Base-by-base conservation (phyloP, 768 basidiomycete species). In the Pisolithus microcarpus region DNA sequence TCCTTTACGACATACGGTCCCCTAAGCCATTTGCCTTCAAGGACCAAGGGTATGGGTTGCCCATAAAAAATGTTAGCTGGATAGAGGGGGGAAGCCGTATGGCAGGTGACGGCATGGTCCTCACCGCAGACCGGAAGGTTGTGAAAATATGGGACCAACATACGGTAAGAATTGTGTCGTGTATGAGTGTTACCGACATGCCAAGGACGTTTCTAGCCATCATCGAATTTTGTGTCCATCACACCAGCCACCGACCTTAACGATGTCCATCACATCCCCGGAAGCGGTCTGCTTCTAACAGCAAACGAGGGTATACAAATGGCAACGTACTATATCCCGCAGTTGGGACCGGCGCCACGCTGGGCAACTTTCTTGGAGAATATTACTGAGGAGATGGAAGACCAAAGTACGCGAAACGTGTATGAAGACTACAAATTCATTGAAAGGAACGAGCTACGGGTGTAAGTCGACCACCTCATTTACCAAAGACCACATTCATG, bases 361-460 rank as follows among this genome's bases (percentile, higher is more conserved):
- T 99, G 96, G 96, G 91, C 91, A 34, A 85, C 85, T 62, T 99
- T 99, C 83, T 81, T 99, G 52, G 96, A 99, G 70, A 91, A 92
- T 60, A 88, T 99, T 63, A 98, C 96, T 0, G 96, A 99, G 67
- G 96, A 99, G 64, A 85, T 98, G 85, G 95, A 98, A 62, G 91
- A 91, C 63, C 85, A 87, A 61, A 83, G 78, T 8, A 77, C 75
- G 34, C 84, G 81, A 50, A 84, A 79, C 24, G 80, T 87, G 5
- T 99, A 98, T 66, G 87, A 94, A 65, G 96, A 98, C 71, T 98
- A 84, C 81, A 99, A 99, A 69, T 99, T 98, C 62, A 79, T 99
- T 50, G 91, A 93, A 67, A 77, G 87, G 56, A 75, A 71, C 52
- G 96, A 98, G 65, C 78, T 98, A 50, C 80, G 81, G 56, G 84